Percentiles rank a stretch among this genome's conserved stretches.
These are phyloP conservation scores for Ogataea naganishii DNA, from an alignment of 805 yeast genomes.

Conservation along the genomic window DNA sequence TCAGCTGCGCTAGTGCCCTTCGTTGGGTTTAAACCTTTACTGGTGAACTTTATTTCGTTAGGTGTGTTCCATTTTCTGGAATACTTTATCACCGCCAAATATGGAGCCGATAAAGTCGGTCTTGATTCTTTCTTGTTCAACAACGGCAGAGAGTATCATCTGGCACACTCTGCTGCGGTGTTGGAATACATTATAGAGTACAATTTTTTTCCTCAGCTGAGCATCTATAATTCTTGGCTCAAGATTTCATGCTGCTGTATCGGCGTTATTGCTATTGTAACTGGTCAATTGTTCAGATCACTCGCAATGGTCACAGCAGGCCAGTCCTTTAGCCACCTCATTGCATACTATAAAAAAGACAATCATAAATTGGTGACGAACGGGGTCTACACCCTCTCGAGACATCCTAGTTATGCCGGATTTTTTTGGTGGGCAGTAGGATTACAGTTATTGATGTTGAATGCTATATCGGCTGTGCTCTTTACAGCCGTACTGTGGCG, in stretches of 20 bases:
- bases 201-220: conserved; percentile 29
- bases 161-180: conserved; percentile 50
- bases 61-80: conserved; percentile 74
- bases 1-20: conserved; percentile 22
- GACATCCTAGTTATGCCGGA: conserved; percentile 93
- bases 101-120: conserved; percentile 56
- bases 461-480: conserved; percentile 46
- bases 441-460: conserved; percentile 61
- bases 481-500: conserved; percentile 53
- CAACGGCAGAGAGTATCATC: conserved; percentile 50
- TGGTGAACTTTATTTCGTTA: conserved; percentile 42
- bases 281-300: conserved; percentile 66
- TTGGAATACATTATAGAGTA: conserved; percentile 39
- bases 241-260: conserved; percentile 13
- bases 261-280: conserved; percentile 40
- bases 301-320: conserved; percentile 86
- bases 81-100: conserved; percentile 70
- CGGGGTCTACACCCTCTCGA: conserved; percentile 57
- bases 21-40: conserved; percentile 20
- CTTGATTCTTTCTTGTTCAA: conserved; percentile 61
- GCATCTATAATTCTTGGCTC: too few relatives aligned
- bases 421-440: conserved; percentile 94
- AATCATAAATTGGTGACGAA: conserved; percentile 62
- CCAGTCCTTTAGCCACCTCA: conserved; percentile 73
- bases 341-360: conserved; percentile 41